These are phyloP conservation scores for Colletotrichum echinochloae DNA, from an alignment of 2,329 filamentous ascomycete species.

Conservation along the genomic window DNA sequence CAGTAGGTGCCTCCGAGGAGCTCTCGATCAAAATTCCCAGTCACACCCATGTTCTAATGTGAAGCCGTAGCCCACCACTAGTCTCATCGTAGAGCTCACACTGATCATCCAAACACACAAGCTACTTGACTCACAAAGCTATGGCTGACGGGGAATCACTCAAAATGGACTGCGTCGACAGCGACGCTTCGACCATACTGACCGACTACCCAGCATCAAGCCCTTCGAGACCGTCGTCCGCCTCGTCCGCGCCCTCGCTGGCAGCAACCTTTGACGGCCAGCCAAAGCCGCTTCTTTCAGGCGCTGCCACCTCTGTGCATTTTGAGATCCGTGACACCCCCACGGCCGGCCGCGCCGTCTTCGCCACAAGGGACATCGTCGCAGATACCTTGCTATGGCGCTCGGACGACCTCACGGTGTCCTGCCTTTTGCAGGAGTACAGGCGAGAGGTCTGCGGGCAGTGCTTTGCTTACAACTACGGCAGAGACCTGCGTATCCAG, in stretches of 20 bases:
- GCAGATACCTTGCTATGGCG: conserved; percentile 25
- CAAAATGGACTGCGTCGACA: conserved; percentile 12
- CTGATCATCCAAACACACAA: not conserved
- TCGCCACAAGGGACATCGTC: conserved; percentile 14
- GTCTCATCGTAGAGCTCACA: not conserved
- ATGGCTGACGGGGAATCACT: conserved; percentile 6
- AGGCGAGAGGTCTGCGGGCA: conserved; percentile 35
- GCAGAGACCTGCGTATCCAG: conserved; percentile 22
- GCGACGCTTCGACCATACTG: conserved; percentile 23
- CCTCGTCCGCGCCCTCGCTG: conserved; percentile 25
- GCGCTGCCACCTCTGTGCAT: conserved; percentile 21
- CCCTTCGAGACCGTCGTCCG: conserved; percentile 43
- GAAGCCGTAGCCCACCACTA: not conserved
- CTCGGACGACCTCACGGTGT: conserved; percentile 33
- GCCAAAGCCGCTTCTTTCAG: not conserved
- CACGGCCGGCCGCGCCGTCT: conserved; percentile 35
- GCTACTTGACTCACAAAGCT: not conserved
- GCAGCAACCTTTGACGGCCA: not conserved
- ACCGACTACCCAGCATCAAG: conserved; percentile 42
- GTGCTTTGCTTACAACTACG: conserved; percentile 34
- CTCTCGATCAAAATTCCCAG: not conserved
- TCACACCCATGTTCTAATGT: not conserved
- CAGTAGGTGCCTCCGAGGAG: conserved; percentile 6
- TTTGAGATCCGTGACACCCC: conserved; percentile 36
- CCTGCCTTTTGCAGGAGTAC: conserved; percentile 30